phyloP scores from a whole-genome alignment of 129 eudicot genomes.

The Sambucus nigra region DNA sequence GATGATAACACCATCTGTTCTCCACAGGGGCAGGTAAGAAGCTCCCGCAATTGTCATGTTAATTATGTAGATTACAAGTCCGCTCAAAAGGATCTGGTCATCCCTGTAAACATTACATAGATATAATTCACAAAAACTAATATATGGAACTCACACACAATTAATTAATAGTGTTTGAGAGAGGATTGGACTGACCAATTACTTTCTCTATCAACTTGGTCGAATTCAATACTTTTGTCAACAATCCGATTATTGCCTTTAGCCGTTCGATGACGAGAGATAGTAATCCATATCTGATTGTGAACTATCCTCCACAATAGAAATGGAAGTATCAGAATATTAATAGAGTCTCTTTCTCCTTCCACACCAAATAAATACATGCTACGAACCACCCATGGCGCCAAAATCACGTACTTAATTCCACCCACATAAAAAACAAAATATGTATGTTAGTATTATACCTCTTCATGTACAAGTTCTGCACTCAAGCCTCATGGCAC shows the following conservation, averaged over 20 bases:
- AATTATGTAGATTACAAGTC: conserved; percentile 28
- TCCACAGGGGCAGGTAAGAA: conserved; percentile 41
- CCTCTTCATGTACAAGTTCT: too few relatives aligned
- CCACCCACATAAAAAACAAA: background rate
- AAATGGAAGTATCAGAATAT: conserved; percentile 29
- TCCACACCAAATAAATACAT: conserved; percentile 20
- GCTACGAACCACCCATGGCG: conserved; percentile 52
- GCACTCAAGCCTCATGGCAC: too few relatives aligned
- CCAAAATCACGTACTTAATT: conserved; percentile 44
- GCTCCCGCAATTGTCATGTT: conserved; percentile 13
- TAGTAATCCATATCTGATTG: conserved; percentile 68
- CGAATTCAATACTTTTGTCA: conserved; percentile 65
- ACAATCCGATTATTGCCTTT: conserved; percentile 64
- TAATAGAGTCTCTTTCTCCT: conserved; percentile 24
- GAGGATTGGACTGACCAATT: conserved; percentile 29
- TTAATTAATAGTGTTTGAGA: background rate
- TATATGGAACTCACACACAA: background rate
- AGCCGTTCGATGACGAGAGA: conserved; percentile 64
- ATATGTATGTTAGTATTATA: too few relatives aligned
- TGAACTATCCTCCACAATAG: conserved; percentile 43
- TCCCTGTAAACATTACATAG: conserved; percentile 43
- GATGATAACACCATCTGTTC: conserved; percentile 43
- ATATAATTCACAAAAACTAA: too few relatives aligned
- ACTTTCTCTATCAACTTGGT: conserved; percentile 69
- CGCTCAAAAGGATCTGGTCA: conserved; percentile 53